Conservation (phyloP, 495 filamentous ascomycete genomes). For the Penicillium ochrochloron region DNA sequence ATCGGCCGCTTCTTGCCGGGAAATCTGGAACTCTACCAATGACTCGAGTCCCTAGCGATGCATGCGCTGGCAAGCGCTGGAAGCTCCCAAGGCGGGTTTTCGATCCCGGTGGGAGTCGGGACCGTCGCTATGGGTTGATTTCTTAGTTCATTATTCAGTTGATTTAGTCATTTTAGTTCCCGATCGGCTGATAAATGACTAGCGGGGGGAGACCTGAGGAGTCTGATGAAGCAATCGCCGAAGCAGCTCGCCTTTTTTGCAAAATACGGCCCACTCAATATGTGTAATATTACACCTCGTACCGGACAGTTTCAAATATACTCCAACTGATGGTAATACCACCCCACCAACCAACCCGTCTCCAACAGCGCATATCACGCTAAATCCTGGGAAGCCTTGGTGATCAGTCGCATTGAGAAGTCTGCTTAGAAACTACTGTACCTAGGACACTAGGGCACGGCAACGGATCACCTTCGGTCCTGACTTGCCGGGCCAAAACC, state of each 20-base stretch:
- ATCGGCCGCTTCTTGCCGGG: background rate
- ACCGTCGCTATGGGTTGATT: background rate
- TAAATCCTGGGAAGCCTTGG: background rate
- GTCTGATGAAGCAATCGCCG: background rate
- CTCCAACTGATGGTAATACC: background rate
- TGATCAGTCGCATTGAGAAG: constrained; percentile 4
- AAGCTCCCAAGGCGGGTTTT: background rate
- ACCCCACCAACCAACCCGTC: background rate
- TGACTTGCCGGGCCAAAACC: constrained; percentile 1
- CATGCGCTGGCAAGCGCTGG: constrained; percentile 27
- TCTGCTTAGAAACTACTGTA: background rate
- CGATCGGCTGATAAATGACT: background rate
- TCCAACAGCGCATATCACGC: background rate
- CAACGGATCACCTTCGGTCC: background rate
- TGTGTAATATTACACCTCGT: background rate
- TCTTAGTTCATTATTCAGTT: background rate
- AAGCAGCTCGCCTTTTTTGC: background rate
- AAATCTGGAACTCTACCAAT: constrained; percentile 22
- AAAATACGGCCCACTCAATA: background rate
- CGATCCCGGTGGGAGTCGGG: background rate
- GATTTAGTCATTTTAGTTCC: background rate
- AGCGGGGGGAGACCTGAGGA: no score
- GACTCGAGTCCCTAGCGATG: background rate
- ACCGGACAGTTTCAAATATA: constrained; percentile 3
- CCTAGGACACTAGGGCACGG: background rate